phyloP scores from a whole-genome alignment of 345 rosid species.

The Leavenworthia alabamica region DNA sequence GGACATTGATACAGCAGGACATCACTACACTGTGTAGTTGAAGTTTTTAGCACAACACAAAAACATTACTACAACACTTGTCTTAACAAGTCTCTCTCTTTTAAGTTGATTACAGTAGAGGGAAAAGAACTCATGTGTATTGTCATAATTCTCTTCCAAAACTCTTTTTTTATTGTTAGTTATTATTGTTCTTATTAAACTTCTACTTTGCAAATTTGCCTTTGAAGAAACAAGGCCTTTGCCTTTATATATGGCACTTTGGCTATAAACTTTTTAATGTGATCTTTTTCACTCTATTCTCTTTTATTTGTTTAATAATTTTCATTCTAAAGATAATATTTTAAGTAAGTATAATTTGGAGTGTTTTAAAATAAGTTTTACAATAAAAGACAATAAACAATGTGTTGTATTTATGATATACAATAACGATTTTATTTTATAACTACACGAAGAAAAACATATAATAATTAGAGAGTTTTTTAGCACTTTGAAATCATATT shows the following conservation, averaged over 20 bases:
- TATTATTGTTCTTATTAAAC: slow-evolving; percentile 18
- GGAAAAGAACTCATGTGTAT: slow-evolving; percentile 35
- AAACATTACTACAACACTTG: slow-evolving; percentile 9
- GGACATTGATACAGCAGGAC: slow-evolving; percentile 74
- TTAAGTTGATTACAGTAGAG: slow-evolving; percentile 24
- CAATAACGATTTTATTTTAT: too few relatives aligned
- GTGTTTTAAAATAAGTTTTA: too few relatives aligned
- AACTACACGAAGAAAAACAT: too few relatives aligned
- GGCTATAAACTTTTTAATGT: slow-evolving; percentile 8
- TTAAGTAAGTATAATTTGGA: too few relatives aligned
- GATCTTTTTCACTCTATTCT: slow-evolving; percentile 7
- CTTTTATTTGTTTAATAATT: slow-evolving; percentile 4
- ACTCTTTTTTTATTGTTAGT: slow-evolving; percentile 21
- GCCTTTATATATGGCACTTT: slow-evolving; percentile 22
- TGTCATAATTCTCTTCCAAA: slow-evolving; percentile 36
- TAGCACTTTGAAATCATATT: too few relatives aligned
- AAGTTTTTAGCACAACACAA: slow-evolving; percentile 14
- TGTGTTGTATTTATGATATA: too few relatives aligned
- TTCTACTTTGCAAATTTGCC: slow-evolving; percentile 23
- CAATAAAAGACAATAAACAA: too few relatives aligned
- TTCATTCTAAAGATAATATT: background rate
- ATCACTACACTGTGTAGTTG: slow-evolving; percentile 70
- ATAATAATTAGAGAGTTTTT: too few relatives aligned
- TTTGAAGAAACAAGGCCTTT: slow-evolving; percentile 26
- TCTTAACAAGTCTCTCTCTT: slow-evolving; percentile 11